Evolutionary conservation across 345 rosid genomes (phyloP), one percentile per base, ranked within the genome.

Genomic region (Aquilaria malaccensis): DNA sequence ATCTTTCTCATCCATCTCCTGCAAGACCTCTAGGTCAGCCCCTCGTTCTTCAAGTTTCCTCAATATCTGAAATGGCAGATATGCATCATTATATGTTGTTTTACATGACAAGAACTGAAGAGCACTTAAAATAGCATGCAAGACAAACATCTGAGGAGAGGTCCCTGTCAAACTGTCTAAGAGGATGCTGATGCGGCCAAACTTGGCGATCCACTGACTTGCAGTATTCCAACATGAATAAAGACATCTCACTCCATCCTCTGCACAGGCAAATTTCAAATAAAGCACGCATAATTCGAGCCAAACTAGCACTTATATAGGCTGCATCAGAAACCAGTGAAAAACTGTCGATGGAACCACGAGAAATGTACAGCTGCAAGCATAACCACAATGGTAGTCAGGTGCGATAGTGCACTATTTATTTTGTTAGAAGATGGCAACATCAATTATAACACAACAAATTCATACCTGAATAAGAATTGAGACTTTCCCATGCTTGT

Each of bases 21-120:
- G 77, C 46, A 93, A 76, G 67, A 73, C 91, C 65, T 89, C 98
- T 55, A 93, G 79, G 72, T 85, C 89, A 73, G 72, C 87, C 66
- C 85, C 89, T 62, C 86, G 83, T 70, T 93, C 98, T 80, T 93
- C 98, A 79, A 93, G 98, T 80, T 93, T 93, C 83, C 96, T 76
- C 76, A 89, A 60, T 72, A 80, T 82, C 98, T 93, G 77, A 59
- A 52, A 65, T 61, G 60, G 62, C 64, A 45, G 64, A 66, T 58
- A 59, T 30, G 63, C 30, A 64, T 57, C 55, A 76, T 74, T 62
- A 65, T 37, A 69, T 33, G 56, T 60, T 50, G 12, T 50, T 68
- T 33, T 32, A 55, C 47, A 76, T 49, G 56, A 43, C 13, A 11
- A 58, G 43, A 67, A 55, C 33, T 62, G 46, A 46, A 65, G 30